A percentile compares a stretch with the other conserved stretches of the same genome.
Conservation (phyloP, 257 asterid species). For the Solanum gracilifrons region DNA sequence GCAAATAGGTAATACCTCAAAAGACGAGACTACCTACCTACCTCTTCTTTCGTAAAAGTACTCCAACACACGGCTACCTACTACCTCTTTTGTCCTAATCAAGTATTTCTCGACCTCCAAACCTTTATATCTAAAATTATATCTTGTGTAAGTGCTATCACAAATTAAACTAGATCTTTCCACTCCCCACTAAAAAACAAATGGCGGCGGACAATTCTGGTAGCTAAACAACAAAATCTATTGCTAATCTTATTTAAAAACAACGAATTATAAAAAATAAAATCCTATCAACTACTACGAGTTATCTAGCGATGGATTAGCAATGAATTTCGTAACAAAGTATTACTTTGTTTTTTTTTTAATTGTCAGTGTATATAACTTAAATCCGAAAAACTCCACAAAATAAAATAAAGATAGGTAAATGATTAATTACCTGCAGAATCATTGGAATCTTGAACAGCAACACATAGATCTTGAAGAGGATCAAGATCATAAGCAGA, state of each 20-base stretch:
- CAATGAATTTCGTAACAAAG: neutral
- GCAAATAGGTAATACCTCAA: neutral
- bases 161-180: neutral
- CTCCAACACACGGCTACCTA: neutral
- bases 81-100: neutral
- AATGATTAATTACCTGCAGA: neutral
- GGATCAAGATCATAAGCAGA: conserved; percentile 1
- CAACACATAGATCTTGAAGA: neutral
- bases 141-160: neutral
- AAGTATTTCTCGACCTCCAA: neutral
- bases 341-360: rapidly evolving
- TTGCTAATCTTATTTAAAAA: neutral
- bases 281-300: neutral
- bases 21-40: neutral
- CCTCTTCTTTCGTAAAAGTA: neutral
- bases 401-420: neutral
- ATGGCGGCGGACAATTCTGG: neutral
- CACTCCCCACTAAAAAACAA: neutral
- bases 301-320: neutral
- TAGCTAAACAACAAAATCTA: neutral
- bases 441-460: neutral
- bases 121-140: neutral
- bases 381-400: neutral
- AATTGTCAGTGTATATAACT: neutral
- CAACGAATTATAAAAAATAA: neutral